phyloP scores from a whole-genome alignment of 169 alveolate species.

The Cryptosporidium bovis region DNA sequence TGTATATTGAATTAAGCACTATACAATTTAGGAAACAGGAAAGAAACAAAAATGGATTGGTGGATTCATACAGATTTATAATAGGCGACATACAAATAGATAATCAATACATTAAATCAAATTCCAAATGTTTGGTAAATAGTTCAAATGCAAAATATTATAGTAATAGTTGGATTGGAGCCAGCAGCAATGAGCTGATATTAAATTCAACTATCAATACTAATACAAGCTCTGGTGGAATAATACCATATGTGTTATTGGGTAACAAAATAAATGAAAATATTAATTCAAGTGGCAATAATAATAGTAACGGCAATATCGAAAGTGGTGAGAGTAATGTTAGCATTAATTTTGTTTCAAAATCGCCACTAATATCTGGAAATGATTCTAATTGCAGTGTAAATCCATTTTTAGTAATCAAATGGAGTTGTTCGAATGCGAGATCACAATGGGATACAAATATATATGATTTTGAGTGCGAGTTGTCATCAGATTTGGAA shows the following conservation, averaged over 20 bases:
- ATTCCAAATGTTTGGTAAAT: conserved; percentile 44
- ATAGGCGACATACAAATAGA: conserved; percentile 56
- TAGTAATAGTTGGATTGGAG: not conserved
- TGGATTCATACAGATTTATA: conserved; percentile 34
- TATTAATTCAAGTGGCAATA: not conserved
- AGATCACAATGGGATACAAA: conserved; percentile 72
- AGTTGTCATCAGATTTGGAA: conserved; percentile 37
- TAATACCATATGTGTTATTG: conserved; percentile 59
- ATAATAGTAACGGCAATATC: not conserved
- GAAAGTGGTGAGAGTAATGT: too few species aligned
- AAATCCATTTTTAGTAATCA: conserved; percentile 5
- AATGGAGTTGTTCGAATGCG: conserved; percentile 64
- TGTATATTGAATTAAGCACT: conserved; percentile 45
- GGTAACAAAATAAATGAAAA: conserved; percentile 7
- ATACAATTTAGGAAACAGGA: conserved; percentile 65
- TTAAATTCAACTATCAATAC: not conserved
- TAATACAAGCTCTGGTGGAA: conserved; percentile 1
- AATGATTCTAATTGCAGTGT: too few species aligned
- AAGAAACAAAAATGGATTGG: conserved; percentile 42
- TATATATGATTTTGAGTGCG: conserved; percentile 49
- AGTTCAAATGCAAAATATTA: conserved; percentile 14
- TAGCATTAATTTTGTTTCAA: too few species aligned
- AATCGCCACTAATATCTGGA: too few species aligned
- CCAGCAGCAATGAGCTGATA: not conserved
- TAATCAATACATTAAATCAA: conserved; percentile 47